Evolutionary conservation across 1,139 yeast genomes (phyloP).

Genomic region (Dujonia santamariae): DNA sequence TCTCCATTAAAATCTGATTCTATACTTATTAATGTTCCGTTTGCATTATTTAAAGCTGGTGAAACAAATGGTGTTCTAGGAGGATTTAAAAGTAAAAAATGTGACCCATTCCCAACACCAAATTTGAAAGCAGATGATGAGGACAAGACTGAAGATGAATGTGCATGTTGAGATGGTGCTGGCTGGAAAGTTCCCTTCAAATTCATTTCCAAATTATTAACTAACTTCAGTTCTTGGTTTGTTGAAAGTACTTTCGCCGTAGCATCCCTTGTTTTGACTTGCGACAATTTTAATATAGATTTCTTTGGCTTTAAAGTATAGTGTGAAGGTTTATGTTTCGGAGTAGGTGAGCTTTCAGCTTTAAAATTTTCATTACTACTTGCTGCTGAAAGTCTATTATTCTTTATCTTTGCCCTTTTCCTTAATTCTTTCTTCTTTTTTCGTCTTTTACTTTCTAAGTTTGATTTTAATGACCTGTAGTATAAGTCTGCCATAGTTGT

Average conservation of each 20-base stretch:
- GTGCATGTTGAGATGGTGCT: too few species aligned
- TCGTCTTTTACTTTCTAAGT: constrained; percentile 8
- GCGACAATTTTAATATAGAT: constrained; percentile 21
- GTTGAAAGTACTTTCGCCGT: too few species aligned
- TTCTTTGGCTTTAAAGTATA: constrained; percentile 40
- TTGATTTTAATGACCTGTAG: constrained; percentile 4
- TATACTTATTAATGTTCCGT: constrained; percentile 11
- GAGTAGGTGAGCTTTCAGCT: constrained; percentile 33
- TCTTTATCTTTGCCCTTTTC: not conserved
- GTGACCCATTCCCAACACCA: too few species aligned
- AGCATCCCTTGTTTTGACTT: not conserved
- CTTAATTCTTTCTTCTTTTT: not conserved
- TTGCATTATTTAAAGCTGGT: not conserved
- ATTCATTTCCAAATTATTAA: too few species aligned
- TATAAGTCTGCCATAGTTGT: constrained; percentile 2
- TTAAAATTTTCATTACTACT: not conserved
- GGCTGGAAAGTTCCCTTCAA: too few species aligned
- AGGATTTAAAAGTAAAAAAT: too few species aligned
- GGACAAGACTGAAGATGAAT: too few species aligned
- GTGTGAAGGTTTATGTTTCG: constrained; percentile 45
- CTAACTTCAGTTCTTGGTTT: too few species aligned
- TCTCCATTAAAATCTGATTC: too few species aligned
- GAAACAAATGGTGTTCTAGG: too few species aligned
- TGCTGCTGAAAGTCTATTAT: not conserved
- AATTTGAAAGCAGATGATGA: too few species aligned